Evolutionary conservation across 345 rosid species (phyloP).

Genomic region (Pseudoturritis turrita): DNA sequence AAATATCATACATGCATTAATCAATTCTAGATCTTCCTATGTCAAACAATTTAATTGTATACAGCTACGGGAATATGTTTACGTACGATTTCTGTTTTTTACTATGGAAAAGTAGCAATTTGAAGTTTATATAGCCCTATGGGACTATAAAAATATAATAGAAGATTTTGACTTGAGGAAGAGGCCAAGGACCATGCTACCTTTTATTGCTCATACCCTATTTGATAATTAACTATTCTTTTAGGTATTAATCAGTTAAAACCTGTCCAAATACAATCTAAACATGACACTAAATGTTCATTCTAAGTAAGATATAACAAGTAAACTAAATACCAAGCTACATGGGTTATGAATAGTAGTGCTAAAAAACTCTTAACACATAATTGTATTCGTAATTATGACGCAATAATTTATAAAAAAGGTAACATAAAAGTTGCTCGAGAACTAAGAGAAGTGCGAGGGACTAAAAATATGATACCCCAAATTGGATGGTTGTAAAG

Average conservation of each 20-base stretch:
- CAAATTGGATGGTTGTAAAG: conserved; percentile 30
- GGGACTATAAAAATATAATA: not conserved
- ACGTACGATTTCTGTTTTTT: not conserved
- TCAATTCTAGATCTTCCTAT: not conserved
- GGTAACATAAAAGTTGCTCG: not conserved
- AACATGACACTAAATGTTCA: not conserved
- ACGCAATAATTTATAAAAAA: conserved; percentile 14
- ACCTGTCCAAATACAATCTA: not conserved
- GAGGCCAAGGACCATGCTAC: conserved; percentile 33
- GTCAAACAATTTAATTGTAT: not conserved
- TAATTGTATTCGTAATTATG: not conserved
- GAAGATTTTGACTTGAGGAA: conserved; percentile 15
- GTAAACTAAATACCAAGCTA: not conserved
- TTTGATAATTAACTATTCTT: not conserved
- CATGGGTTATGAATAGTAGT: not conserved
- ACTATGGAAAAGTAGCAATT: not conserved
- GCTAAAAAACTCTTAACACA: not conserved
- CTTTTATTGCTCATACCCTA: not conserved
- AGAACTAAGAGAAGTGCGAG: not conserved
- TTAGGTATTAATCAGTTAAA: not conserved
- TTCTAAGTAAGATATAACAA: not conserved
- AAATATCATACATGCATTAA: not conserved
- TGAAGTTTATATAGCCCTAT: not conserved
- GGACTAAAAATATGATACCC: conserved; percentile 6
- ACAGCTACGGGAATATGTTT: not conserved